Evolutionary conservation across 1,139 yeast species (phyloP).

Genomic region (Saccharomyces hybrid): DNA sequence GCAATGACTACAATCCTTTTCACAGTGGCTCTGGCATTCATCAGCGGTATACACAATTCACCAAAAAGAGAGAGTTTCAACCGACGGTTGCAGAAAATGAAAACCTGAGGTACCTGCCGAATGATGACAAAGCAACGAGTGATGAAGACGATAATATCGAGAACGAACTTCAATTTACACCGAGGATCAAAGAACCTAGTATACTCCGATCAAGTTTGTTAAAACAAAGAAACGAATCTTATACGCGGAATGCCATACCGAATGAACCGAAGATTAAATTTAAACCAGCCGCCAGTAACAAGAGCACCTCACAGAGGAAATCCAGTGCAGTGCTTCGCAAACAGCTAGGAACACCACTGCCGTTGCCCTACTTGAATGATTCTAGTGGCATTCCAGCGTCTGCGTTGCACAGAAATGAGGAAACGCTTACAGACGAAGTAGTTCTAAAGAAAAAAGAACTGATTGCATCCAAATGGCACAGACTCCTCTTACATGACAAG

Average conservation of each 20-base stretch:
- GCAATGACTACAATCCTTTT: neutral
- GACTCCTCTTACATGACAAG: neutral
- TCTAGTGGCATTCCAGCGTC: neutral
- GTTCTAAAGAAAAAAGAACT: slow-evolving; percentile 14
- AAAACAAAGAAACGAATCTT: neutral
- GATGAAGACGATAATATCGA: slow-evolving; percentile 12
- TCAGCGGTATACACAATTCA: neutral
- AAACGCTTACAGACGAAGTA: slow-evolving; percentile 13
- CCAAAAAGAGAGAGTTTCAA: neutral
- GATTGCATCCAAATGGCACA: neutral
- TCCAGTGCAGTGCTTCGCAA: neutral
- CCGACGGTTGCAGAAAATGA: neutral
- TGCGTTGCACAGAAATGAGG: neutral
- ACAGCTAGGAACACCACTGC: slow-evolving; percentile 33
- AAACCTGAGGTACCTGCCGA: neutral
- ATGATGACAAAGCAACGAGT: neutral
- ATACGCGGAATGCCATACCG: neutral
- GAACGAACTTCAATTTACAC: slow-evolving; percentile 19
- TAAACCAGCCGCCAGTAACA: neutral
- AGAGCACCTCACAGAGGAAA: neutral
- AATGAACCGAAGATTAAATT: neutral
- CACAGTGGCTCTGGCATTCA: neutral
- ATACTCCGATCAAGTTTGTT: neutral
- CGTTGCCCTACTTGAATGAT: slow-evolving; percentile 29
- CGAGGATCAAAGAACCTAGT: slow-evolving; percentile 5